phyloP scores from a whole-genome alignment of 108 stramenopile species.

The Cyclotella kingstonii region DNA sequence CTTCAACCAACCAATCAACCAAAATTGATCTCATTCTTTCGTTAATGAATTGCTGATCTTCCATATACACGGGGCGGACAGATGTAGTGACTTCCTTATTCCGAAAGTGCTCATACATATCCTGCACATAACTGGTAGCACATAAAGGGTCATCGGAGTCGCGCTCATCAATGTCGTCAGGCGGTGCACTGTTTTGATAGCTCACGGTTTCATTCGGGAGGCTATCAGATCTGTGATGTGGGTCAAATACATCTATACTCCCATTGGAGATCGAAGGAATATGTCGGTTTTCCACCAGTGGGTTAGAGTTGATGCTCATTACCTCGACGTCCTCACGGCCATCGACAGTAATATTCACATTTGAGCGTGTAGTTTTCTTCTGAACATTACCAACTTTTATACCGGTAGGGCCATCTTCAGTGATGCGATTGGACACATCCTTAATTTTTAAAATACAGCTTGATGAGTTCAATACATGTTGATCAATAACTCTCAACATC shows the following conservation, averaged over 20 bases:
- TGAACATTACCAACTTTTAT: conserved; percentile 9
- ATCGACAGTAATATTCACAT: conserved; percentile 12
- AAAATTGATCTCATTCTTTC: conserved; percentile 95
- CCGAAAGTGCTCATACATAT: conserved; percentile 94
- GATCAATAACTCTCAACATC: background rate
- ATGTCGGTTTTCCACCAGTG: background rate
- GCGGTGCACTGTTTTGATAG: conserved; percentile 75
- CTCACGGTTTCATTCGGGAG: conserved; percentile 15
- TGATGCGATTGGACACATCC: conserved; percentile 44
- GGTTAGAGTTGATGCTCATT: background rate
- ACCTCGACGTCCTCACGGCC: conserved; percentile 20
- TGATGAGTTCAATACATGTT: conserved; percentile 1
- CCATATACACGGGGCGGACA: conserved; percentile 88
- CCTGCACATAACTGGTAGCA: conserved; percentile 92
- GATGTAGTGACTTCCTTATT: conserved; percentile 72
- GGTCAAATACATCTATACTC: background rate
- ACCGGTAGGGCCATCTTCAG: conserved; percentile 20
- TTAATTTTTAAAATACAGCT: conserved; percentile 7
- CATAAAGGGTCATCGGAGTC: conserved; percentile 93
- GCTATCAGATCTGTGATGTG: background rate
- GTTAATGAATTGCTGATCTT: conserved; percentile 85
- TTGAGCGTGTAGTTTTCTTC: conserved; percentile 19
- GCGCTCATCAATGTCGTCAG: conserved; percentile 93
- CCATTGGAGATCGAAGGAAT: no score
- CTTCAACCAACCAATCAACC: conserved; percentile 98